Base-by-base conservation (phyloP, 73 alveolate species). In the Durusdinium trenchii region DNA sequence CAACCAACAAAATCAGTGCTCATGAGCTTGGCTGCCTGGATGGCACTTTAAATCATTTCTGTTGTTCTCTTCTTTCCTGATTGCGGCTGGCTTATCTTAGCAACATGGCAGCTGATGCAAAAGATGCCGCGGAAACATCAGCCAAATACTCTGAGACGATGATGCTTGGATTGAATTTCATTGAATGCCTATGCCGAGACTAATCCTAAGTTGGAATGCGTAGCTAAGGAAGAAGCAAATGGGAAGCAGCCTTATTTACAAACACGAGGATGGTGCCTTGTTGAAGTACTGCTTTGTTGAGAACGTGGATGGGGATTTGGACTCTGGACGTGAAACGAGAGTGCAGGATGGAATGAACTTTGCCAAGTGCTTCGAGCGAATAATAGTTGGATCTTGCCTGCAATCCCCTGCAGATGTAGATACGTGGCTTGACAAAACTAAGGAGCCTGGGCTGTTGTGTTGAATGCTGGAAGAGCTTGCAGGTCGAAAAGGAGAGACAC, bases 171-270 rank as follows among this genome's bases (percentile, higher is more conserved):
- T 14, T 4, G 43, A 57, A 57, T 23, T 16, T 16, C 69, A 57
- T n/a, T n/a, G n/a, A n/a, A 23, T 60, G 0, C 30, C 18, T 60
- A 60, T 60, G 30, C 69, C 30, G 3, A 23, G 30, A 23, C 18
- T 16, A 12, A 57, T 57, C 12, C 12, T 57, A 16, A 57, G 12
- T 57, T 57, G 23, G 12, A 57, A 57, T 57, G 69, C 23, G 32
- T 16, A 57, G 69, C 60, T 30, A 5, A 89, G 96, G 96, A 71
- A 89, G 51, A 64, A 89, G 52, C 62, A 89, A 64, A 89, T 89
- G 96, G 78, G 78, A 43, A 89, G 96, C 96, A 89, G 96, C 86
- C 96, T 89, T 51, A 73, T 61, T 69, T 89, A 89, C 71, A 89
- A 89, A 54, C 96, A 89, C 86, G 96, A 89, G 96, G 96, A 89